These are phyloP conservation scores for Candida yuanshanica DNA, from an alignment of 805 yeast genomes.

Conservation along the genomic window DNA sequence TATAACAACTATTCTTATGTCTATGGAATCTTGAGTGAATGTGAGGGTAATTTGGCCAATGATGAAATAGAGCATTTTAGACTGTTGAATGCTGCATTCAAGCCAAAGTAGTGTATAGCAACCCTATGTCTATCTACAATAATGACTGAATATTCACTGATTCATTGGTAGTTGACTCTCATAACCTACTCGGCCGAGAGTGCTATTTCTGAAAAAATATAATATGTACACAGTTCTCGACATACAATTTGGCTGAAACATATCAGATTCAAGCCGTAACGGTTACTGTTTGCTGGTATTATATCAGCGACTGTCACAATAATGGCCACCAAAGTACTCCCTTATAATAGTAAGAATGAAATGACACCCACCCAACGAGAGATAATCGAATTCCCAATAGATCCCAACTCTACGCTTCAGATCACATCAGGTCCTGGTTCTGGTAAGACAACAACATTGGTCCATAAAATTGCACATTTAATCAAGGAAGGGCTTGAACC, in stretches of 20 bases:
- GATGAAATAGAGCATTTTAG: conserved; percentile 31
- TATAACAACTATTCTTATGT: conserved; percentile 44
- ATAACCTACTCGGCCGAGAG: too few species aligned
- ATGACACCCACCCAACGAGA: conserved; percentile 41
- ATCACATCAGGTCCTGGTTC: conserved; percentile 71
- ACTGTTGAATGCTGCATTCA: conserved; percentile 37
- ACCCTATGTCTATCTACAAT: too few species aligned
- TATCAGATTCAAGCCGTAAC: too few species aligned
- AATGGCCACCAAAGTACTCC: not conserved
- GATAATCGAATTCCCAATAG: conserved; percentile 39
- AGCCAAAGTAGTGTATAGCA: conserved; percentile 7
- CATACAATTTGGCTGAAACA: too few species aligned
- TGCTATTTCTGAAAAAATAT: too few species aligned
- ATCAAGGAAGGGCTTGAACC: conserved; percentile 39
- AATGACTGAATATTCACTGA: too few species aligned
- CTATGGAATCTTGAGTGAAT: conserved; percentile 24
- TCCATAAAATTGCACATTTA: conserved; percentile 45
- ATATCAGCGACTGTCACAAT: too few species aligned
- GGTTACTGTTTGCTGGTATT: too few species aligned
- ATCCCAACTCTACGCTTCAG: conserved; percentile 37
- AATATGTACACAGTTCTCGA: too few species aligned
- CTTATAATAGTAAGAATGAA: conserved; percentile 8
- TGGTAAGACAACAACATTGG: conserved; percentile 62
- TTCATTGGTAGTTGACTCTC: too few species aligned
- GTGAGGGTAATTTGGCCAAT: conserved; percentile 18